Base-by-base conservation (phyloP, 768 basidiomycete genomes). In the Pisolithus orientalis region DNA sequence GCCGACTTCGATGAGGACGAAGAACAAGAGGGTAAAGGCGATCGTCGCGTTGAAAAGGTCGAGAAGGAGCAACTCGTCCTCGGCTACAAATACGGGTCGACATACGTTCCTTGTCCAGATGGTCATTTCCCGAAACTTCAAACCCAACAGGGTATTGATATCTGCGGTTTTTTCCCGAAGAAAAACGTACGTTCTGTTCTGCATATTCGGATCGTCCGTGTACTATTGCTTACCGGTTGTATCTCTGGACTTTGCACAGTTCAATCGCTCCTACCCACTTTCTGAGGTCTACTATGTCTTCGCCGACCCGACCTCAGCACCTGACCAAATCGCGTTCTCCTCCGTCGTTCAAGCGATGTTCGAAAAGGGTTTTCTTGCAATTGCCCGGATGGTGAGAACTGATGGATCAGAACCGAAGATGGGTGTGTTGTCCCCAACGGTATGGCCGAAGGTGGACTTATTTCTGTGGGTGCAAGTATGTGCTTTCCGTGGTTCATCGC, bases 41-140 rank as follows among this genome's bases (percentile, higher is more conserved):
- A 71, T 25, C 65, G 72, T 68, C 65, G 64, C 16, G 52, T 73
- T 28, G 76, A 80, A 60, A 79, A 77, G 54, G 80, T 90, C 6
- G 84, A 89, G 63, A 86, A 85, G 67, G 87, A 90, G 59, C 78
- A 92, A 37, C 80, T 94, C 7, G 74, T 90, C 24, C 72, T 76
- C 57, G 91, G 90, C 1, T 94, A 87, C 74, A 88, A 88, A 69
- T 95, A 96, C 61, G 94, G 94, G 17, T 79, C 90, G 2, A 87
- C 89, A 1, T 93, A 91, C 67, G 86, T 82, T 3, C 90, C 90
- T 1, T 85, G 86, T 67, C 87, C 90, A 2, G 90, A 91, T 49
- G 89, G 83, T n/a, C 83, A 85, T 49, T 95, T 93, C 59, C 80
- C 80, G 29, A 78, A 73, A 54, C 70, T 96, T 37, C 70, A 73